Conservation (phyloP, 169 alveolate genomes). For the Eimeria necatrix region DNA sequence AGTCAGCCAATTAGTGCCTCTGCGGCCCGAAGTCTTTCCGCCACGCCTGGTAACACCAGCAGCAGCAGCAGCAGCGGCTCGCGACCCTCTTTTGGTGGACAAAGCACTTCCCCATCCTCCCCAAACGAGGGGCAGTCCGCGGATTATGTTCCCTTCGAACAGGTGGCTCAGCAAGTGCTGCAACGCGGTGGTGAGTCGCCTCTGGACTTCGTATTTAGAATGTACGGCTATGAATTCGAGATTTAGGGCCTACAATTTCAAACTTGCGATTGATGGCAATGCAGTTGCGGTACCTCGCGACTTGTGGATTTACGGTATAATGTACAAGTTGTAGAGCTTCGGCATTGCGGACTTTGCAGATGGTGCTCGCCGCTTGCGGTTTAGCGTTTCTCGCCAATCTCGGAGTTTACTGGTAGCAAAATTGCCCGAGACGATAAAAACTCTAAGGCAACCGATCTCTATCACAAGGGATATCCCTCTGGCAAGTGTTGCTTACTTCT, state of each 20-base stretch:
- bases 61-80: conserved; percentile 22
- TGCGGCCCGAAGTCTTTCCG: neutral
- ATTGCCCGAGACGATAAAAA: conserved; percentile 13
- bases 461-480: conserved; percentile 20
- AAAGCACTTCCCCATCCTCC: neutral
- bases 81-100: neutral
- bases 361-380: neutral
- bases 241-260: no score
- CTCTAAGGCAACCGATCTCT: conserved; percentile 52
- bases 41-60: neutral
- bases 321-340: no score
- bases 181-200: conserved; percentile 4
- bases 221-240: no score
- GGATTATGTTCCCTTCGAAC: neutral
- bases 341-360: no score
- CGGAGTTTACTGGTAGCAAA: conserved; percentile 39
- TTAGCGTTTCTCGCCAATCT: neutral
- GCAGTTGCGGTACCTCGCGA: no score
- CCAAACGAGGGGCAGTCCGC: neutral
- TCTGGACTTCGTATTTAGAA: no score
- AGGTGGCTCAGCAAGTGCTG: conserved; percentile 7
- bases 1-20: neutral
- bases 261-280: no score
- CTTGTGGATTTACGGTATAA: no score
- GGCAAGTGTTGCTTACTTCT: conserved; percentile 1